Evolutionary conservation across 2,329 filamentous ascomycete genomes (phyloP).

Genomic region (Trichoderma pleuroti): DNA sequence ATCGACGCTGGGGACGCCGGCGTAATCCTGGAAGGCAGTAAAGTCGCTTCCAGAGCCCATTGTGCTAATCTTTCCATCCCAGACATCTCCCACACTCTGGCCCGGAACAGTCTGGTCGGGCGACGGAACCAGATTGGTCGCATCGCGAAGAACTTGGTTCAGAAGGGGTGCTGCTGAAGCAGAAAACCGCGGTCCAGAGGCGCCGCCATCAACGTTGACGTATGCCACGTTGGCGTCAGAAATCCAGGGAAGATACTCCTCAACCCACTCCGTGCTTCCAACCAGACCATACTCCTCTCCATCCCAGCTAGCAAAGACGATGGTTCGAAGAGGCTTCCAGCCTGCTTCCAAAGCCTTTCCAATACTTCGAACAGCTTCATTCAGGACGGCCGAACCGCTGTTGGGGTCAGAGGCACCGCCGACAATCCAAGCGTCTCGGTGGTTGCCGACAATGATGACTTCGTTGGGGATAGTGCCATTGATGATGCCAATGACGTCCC

Average conservation of each 20-base stretch:
- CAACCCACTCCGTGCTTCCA: constrained; percentile 89
- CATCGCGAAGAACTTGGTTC: constrained; percentile 67
- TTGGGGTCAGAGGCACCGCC: constrained; percentile 83
- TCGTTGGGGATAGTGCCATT: constrained; percentile 84
- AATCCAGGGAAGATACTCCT: constrained; percentile 83
- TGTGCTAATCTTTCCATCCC: constrained; percentile 58
- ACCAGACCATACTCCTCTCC: constrained; percentile 82
- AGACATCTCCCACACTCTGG: constrained; percentile 69
- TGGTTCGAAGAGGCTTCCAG: constrained; percentile 69
- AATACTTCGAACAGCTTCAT: constrained; percentile 74
- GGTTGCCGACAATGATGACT: constrained; percentile 86
- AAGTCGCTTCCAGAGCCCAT: constrained; percentile 74
- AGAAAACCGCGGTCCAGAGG: constrained; percentile 60
- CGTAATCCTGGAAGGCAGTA: constrained; percentile 70
- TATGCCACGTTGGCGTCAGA: constrained; percentile 71
- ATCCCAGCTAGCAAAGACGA: constrained; percentile 84
- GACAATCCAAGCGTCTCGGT: constrained; percentile 84
- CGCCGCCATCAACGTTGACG: constrained; percentile 78
- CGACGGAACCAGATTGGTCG: constrained; percentile 59
- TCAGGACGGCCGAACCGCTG: constrained; percentile 73
- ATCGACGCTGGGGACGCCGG: constrained; percentile 63
- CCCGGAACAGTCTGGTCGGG: constrained; percentile 71
- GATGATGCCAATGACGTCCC: constrained; percentile 90
- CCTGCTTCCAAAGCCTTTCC: constrained; percentile 63
- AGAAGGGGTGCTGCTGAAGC: constrained; percentile 71